Percentiles rank a stretch among this genome's conserved stretches.
Conservation (phyloP, 2,329 filamentous ascomycete species). For the Trichoderma aggressivum region DNA sequence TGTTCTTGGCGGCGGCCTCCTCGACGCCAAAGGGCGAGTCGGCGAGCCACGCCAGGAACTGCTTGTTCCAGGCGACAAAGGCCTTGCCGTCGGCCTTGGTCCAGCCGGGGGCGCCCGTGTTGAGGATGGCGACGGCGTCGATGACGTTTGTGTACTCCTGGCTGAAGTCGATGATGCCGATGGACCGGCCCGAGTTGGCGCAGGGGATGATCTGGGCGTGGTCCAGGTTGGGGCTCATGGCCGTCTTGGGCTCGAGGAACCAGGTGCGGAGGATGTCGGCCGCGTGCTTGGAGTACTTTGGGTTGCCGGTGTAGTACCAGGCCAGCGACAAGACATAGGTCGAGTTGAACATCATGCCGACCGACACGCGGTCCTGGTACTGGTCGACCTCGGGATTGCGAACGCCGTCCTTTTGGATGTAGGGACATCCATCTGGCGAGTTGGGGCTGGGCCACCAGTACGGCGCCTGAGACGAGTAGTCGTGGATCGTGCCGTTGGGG, state of each 20-base stretch:
- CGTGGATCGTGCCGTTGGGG: constrained; percentile 18
- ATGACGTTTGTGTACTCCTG: constrained; percentile 28
- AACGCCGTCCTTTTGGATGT: constrained; percentile 26
- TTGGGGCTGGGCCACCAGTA: constrained; percentile 20
- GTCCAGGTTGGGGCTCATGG: constrained; percentile 29
- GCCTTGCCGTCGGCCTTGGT: constrained; percentile 16
- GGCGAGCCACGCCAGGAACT: constrained; percentile 26
- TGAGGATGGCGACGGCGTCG: constrained; percentile 25
- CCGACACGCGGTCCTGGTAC: constrained; percentile 24
- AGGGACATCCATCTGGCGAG: constrained; percentile 23
- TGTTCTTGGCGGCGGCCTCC: constrained; percentile 24
- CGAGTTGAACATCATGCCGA: constrained; percentile 28
- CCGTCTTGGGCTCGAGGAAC: constrained; percentile 25
- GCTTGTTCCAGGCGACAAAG: constrained; percentile 26
- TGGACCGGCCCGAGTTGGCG: constrained; percentile 22
- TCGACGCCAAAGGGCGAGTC: constrained; percentile 25
- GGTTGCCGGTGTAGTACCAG: constrained; percentile 29
- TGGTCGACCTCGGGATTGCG: constrained; percentile 28
- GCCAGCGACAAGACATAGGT: constrained; percentile 26
- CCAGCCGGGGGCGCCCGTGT: constrained; percentile 24
- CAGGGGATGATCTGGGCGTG: constrained; percentile 26
- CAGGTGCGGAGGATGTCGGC: constrained; percentile 26
- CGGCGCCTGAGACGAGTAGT: constrained; percentile 19
- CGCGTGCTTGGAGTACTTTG: constrained; percentile 26
- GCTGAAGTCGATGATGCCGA: constrained; percentile 28